Base-by-base conservation (phyloP, 805 yeast genomes). In the Candida boleticola region DNA sequence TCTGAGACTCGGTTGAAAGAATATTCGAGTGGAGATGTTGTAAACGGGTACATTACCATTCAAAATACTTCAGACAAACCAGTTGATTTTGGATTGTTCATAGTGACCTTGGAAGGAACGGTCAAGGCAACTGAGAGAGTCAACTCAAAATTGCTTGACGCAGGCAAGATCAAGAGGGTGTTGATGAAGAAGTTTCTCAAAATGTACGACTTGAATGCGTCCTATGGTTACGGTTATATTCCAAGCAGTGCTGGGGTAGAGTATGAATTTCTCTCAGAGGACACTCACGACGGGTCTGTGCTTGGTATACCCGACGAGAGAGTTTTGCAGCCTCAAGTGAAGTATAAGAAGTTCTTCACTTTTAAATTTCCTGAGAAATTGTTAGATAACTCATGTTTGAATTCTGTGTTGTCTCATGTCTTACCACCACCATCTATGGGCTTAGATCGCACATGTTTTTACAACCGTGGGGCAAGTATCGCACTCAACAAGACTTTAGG, bases 131-230 rank as follows among this genome's bases (percentile, higher is more conserved):
- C 56, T 3, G 65, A 64, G 44, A 41, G 55, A 19, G 51, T 53
- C 19, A 40, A 51, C 23, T 38, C 48, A 4, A 44, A 45, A 25
- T 26, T 29, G 14, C n/a, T 16, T 5, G 50, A 46, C 16, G 41
- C 40, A 10, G 44, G 48, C 22, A 58, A 55, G 37, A 60, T 54
- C 39, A 58, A 54, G 32, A 63, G 61, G 38, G 54, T 69, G 3
- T 46, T 68, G 39, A 63, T 66, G 54, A 77, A 79, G 48, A 73
- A 77, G 48, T 76, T 80, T 46, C 53, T 80, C 37, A 72, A 79
- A 48, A 80, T 79, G 83, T 76, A 79, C 38, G 85, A 80, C 52
- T 51, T 80, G 35, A 73, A 76, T 54, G 85, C 85, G 1, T 74
- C 82, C 6, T 74, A 71, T 49, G 74, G 77, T 0, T 72, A 74